Evolutionary conservation across 1,139 yeast species (phyloP).

Genomic region (Sugiyamaella japonica): DNA sequence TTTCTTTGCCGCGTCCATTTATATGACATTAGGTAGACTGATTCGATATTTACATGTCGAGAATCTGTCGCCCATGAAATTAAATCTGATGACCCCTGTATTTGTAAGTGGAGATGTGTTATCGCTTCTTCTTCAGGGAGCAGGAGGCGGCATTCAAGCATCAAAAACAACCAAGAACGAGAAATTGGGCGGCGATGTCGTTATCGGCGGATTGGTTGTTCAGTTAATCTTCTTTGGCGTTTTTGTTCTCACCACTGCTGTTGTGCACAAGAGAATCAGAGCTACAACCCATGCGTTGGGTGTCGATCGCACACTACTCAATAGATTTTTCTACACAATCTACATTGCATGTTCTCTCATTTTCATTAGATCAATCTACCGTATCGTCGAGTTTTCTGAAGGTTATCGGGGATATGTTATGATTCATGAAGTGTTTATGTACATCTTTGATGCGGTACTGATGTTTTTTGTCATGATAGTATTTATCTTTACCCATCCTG

Average conservation of each 20-base stretch:
- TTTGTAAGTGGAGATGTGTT: slow-evolving; percentile 50
- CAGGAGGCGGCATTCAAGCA: slow-evolving; percentile 47
- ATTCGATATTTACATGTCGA: slow-evolving; percentile 38
- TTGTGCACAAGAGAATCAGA: slow-evolving; percentile 22
- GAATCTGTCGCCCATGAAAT: slow-evolving; percentile 38
- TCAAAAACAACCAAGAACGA: slow-evolving; percentile 8
- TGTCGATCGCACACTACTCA: not conserved
- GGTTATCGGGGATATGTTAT: slow-evolving; percentile 44
- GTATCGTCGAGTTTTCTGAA: slow-evolving; percentile 45
- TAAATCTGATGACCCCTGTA: slow-evolving; percentile 42
- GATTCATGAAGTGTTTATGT: slow-evolving; percentile 44
- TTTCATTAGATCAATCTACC: slow-evolving; percentile 45
- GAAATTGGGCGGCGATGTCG: slow-evolving; percentile 26
- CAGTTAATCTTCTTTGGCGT: slow-evolving; percentile 45
- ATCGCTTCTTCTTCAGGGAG: slow-evolving; percentile 46
- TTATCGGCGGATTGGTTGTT: slow-evolving; percentile 36
- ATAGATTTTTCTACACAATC: slow-evolving; percentile 24
- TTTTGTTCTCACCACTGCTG: slow-evolving; percentile 31
- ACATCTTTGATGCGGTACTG: slow-evolving; percentile 40
- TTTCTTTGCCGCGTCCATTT: slow-evolving; percentile 48
- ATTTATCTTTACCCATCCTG: slow-evolving; percentile 21
- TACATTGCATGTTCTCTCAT: slow-evolving; percentile 41
- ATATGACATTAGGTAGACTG: slow-evolving; percentile 48
- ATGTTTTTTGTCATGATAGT: slow-evolving; percentile 26
- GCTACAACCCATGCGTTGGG: not conserved